A percentile compares a stretch with the other conserved stretches of the same genome.
Conservation (phyloP, 495 filamentous ascomycete species). For the Astrothelium macrocarpum region DNA sequence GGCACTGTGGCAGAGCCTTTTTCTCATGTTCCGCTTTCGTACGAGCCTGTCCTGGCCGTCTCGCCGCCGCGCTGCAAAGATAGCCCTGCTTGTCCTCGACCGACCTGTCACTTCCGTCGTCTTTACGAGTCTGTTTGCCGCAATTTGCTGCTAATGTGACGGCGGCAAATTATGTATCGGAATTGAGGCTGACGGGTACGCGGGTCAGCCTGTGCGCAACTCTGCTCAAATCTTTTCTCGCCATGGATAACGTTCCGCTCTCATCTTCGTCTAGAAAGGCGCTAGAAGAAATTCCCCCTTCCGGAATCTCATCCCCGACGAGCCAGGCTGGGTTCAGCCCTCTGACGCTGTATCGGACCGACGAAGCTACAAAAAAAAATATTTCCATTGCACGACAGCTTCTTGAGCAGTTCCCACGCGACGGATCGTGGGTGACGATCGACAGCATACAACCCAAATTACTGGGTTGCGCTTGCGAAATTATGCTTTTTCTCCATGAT, state of each 20-base stretch:
- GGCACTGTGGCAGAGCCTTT: background rate
- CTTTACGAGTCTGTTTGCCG: background rate
- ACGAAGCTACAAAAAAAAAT: too few relatives aligned
- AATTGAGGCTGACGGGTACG: slow-evolving; percentile 4
- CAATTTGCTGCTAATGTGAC: background rate
- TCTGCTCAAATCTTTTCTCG: background rate
- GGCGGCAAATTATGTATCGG: slow-evolving; percentile 2
- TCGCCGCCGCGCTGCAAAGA: background rate
- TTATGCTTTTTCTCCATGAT: background rate
- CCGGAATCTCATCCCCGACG: slow-evolving; percentile 1
- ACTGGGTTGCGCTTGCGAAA: background rate
- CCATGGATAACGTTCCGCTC: background rate
- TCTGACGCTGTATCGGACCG: background rate
- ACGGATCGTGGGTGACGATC: background rate
- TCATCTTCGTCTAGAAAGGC: background rate
- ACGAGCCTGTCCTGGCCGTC: background rate
- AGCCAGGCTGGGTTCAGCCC: background rate
- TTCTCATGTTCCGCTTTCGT: background rate
- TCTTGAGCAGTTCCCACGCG: background rate
- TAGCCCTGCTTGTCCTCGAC: background rate
- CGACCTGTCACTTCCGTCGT: background rate
- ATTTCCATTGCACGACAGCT: background rate
- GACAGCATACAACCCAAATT: background rate
- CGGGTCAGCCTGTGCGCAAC: slow-evolving; percentile 2
- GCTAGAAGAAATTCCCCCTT: slow-evolving; percentile 4